Percentiles rank a stretch among this genome's conserved stretches.
Conservation (phyloP, 192 early-diverging fungal genomes). For the Linnemannia zychae region DNA sequence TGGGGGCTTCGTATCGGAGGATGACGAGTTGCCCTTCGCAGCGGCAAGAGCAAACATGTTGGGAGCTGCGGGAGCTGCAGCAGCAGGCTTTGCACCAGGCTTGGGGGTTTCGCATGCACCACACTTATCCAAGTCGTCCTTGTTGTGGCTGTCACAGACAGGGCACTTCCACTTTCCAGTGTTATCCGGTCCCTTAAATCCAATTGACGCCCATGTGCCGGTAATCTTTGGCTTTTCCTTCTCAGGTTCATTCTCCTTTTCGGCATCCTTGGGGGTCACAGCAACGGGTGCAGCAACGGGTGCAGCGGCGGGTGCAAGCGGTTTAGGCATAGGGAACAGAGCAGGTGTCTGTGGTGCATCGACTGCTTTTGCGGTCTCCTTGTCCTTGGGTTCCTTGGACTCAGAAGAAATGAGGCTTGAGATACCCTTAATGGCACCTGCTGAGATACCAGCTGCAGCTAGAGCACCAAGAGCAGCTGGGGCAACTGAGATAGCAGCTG, state of each 20-base stretch:
- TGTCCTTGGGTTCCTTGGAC: background rate
- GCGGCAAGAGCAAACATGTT: background rate
- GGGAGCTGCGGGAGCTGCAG: background rate
- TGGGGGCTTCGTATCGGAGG: background rate
- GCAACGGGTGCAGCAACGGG: too few relatives aligned
- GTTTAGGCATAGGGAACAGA: background rate
- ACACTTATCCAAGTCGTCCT: conserved; percentile 25
- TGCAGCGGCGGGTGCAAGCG: background rate
- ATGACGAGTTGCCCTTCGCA: background rate
- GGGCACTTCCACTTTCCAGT: conserved; percentile 47
- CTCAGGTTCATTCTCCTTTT: conserved; percentile 7
- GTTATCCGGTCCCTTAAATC: conserved; percentile 18
- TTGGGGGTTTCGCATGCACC: conserved; percentile 39
- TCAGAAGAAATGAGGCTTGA: conserved; percentile 5
- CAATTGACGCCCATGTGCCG: conserved; percentile 2
- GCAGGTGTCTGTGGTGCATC: background rate
- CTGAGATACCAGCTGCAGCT: conserved; percentile 11
- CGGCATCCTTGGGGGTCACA: background rate
- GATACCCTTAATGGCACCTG: background rate
- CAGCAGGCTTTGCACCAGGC: conserved; percentile 21
- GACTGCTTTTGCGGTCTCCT: background rate
- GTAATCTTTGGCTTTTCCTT: background rate
- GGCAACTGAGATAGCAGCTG: conserved; percentile 22
- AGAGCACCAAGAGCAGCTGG: conserved; percentile 22
- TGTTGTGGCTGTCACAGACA: conserved; percentile 29